phyloP scores from a whole-genome alignment of 495 filamentous ascomycete genomes.

The Cairneyella variabilis region DNA sequence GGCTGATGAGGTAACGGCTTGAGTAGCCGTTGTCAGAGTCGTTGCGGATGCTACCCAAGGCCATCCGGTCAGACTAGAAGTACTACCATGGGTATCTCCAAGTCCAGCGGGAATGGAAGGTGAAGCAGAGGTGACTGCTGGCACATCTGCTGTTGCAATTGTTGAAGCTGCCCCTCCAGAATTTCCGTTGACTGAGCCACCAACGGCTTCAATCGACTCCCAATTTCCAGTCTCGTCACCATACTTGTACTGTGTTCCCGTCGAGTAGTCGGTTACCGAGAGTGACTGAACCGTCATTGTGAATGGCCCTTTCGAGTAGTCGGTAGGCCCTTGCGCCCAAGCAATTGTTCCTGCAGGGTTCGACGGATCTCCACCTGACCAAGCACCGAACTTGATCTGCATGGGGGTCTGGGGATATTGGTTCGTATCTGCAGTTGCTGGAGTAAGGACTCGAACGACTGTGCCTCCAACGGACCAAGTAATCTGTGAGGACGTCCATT shows the following conservation, averaged over 20 bases:
- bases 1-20: conserved; percentile 32
- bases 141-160: conserved; percentile 16
- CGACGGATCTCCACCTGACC: conserved; percentile 66
- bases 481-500: conserved; percentile 64
- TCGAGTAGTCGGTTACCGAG: conserved; percentile 74
- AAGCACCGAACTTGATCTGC: conserved; percentile 66
- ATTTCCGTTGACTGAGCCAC: conserved; percentile 54
- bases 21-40: conserved; percentile 31
- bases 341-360: conserved; percentile 63
- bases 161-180: conserved; percentile 10
- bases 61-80: conserved; percentile 35
- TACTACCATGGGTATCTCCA: conserved; percentile 17
- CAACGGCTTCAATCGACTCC: conserved; percentile 66
- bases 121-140: conserved; percentile 21
- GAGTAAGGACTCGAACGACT: conserved; percentile 57
- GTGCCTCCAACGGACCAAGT: conserved; percentile 66
- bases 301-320: conserved; percentile 67
- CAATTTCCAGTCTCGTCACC: conserved; percentile 62
- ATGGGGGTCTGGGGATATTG: conserved; percentile 74
- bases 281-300: conserved; percentile 76
- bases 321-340: conserved; percentile 69
- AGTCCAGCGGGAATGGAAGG: conserved; percentile 27
- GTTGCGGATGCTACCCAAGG: conserved; percentile 51
- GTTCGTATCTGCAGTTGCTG: conserved; percentile 46
- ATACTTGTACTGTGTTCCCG: conserved; percentile 72